Evolutionary conservation across 2,329 filamentous ascomycete genomes (phyloP), one percentile per base, ranked within the genome.

Genomic region (Nigrospora osmanthi): DNA sequence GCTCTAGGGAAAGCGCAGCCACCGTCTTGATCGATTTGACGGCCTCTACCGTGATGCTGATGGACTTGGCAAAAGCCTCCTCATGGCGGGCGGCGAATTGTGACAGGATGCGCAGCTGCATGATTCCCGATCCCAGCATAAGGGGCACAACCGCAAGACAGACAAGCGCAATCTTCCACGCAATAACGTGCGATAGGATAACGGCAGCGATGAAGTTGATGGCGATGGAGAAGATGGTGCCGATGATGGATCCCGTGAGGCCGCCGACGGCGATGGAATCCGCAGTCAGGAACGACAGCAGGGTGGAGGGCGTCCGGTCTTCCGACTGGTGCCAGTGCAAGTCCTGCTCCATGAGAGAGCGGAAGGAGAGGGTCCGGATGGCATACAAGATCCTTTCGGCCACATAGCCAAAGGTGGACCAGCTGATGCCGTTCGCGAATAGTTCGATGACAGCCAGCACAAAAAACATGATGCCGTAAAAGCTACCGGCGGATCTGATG

Each of bases 161-260:
- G 4, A 89, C 85, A 13, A 89, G 64, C 0, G 84, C 84, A 49
- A 89, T 87, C 56, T 80, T 84, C 86, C 85, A 89, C 3, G 82
- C 82, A 39, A 89, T 70, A 38, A 87, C 78, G 49, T 86, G 82
- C 0, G 83, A 80, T 11, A 89, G 58, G 30, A 85, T 76, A 44
- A 88, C 80, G 1, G 81, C 83, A 0, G 76, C 78, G 14, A 87
- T 50, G 28, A 88, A 78, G 59, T 85, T 87, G 49, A 88, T 73
- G 3, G 75, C 52, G 17, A 86, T 83, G 0, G 83, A 81, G 46
- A 87, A 78, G 16, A 86, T 64, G 0, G 81, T 85, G 6, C 85
- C 83, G 44, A 88, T 71, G 35, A 86, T 82, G 6, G 81, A 83
- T 11, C 85, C 85, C 44, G 79, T 85, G 50, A 89, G 73, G 1